Conservation (phyloP, 257 asterid species). For the Nicotiana knightiana region DNA sequence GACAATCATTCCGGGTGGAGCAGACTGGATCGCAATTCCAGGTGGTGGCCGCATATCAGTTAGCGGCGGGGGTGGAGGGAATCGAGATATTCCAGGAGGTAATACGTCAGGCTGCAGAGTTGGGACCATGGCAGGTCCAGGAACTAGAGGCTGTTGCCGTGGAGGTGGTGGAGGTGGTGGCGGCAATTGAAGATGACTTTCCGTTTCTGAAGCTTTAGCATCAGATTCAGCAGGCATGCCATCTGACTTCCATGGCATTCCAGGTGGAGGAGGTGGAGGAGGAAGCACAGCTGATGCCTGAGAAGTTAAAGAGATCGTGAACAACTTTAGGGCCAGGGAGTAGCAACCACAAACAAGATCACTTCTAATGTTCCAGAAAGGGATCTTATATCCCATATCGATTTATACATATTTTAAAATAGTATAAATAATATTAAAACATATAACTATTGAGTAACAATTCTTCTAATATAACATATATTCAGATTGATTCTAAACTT, state of each 20-base stretch:
- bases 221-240: conserved; percentile 53
- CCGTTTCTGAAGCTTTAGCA: conserved; percentile 40
- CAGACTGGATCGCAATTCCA: conserved; percentile 64
- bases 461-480: too few species aligned
- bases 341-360: not conserved
- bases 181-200: conserved; percentile 48
- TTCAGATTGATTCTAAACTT: too few species aligned
- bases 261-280: conserved; percentile 72
- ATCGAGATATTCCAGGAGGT: conserved; percentile 68
- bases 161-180: conserved; percentile 72
- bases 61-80: conserved; percentile 79
- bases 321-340: conserved; percentile 14
- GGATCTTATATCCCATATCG: not conserved
- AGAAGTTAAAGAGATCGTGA: not conserved
- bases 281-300: conserved; percentile 58
- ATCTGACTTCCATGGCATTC: conserved; percentile 39
- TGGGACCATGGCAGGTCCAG: conserved; percentile 49
- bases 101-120: conserved; percentile 50
- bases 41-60: conserved; percentile 66
- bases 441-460: too few species aligned
- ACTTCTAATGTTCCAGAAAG: not conserved
- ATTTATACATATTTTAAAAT: too few species aligned
- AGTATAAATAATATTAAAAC: too few species aligned
- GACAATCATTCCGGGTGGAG: conserved; percentile 67
- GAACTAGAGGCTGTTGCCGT: conserved; percentile 60